phyloP scores from a whole-genome alignment of 2,329 filamentous ascomycete genomes.

The Paecilomyces dactylethromorphus region DNA sequence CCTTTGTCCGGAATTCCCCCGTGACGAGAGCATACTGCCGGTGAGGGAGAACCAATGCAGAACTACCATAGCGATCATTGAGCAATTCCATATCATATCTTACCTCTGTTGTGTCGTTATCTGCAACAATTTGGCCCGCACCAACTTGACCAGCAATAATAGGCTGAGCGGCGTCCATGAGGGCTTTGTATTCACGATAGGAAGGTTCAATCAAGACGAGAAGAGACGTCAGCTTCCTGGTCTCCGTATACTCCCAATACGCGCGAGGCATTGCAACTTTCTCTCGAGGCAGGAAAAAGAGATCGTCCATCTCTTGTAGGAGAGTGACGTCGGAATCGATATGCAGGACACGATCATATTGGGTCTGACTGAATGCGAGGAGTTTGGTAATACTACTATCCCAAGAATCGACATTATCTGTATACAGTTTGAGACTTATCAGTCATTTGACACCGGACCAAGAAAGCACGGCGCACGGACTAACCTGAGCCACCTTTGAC shows the following conservation, averaged over 20 bases:
- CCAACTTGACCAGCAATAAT: constrained; percentile 20
- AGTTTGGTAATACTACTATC: constrained; percentile 62
- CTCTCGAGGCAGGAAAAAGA: constrained; percentile 59
- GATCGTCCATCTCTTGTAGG: constrained; percentile 60
- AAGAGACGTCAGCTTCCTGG: constrained; percentile 52
- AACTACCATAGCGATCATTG: constrained; percentile 55
- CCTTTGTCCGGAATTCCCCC: constrained; percentile 53
- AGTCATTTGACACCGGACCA: not conserved
- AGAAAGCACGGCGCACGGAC: constrained; percentile 3
- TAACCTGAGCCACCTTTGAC: constrained; percentile 19
- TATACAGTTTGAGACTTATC: not conserved
- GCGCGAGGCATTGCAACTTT: constrained; percentile 63
- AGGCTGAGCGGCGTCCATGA: constrained; percentile 20
- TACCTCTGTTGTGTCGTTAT: constrained; percentile 11
- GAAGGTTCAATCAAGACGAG: constrained; percentile 58
- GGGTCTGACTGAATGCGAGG: constrained; percentile 60
- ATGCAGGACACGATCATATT: constrained; percentile 53
- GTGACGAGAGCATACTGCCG: constrained; percentile 56
- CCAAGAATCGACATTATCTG: constrained; percentile 44
- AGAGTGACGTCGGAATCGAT: constrained; percentile 60
- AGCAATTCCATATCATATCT: constrained; percentile 62
- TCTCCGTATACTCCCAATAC: constrained; percentile 58
- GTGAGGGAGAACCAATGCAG: constrained; percentile 57
- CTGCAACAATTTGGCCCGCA: not conserved
- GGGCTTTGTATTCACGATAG: constrained; percentile 36